phyloP scores from a whole-genome alignment of 2,329 filamentous ascomycete species.

The Xylaria sp. region DNA sequence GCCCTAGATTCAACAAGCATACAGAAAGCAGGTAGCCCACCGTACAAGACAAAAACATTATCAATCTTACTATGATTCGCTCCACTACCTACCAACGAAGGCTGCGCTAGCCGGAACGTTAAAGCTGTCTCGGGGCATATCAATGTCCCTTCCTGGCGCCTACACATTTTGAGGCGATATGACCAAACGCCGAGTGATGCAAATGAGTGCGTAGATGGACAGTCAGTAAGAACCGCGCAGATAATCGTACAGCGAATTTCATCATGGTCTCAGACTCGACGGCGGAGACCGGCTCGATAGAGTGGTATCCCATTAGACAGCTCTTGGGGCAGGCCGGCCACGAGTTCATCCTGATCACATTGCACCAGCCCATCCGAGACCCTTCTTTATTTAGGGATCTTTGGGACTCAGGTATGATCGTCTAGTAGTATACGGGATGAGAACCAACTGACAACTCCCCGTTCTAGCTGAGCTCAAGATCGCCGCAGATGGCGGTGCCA shows the following conservation, averaged over 20 bases:
- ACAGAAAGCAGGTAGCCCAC: too few species aligned
- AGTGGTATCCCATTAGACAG: slow-evolving; percentile 46
- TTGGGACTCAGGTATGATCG: slow-evolving; percentile 37
- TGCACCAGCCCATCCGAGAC: slow-evolving; percentile 63
- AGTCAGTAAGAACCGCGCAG: too few species aligned
- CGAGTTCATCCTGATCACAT: slow-evolving; percentile 58
- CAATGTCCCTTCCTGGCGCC: too few species aligned
- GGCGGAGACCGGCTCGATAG: slow-evolving; percentile 12
- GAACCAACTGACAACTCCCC: slow-evolving; percentile 30
- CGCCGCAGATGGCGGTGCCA: slow-evolving; percentile 91
- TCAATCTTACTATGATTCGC: not conserved
- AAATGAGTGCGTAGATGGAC: too few species aligned
- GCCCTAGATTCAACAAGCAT: too few species aligned
- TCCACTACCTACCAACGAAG: not conserved
- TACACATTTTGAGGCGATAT: too few species aligned
- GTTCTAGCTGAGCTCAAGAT: slow-evolving; percentile 67
- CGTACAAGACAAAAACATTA: not conserved
- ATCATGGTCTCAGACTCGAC: slow-evolving; percentile 19
- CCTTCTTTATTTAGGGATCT: slow-evolving; percentile 35
- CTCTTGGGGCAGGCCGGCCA: slow-evolving; percentile 37
- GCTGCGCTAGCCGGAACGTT: not conserved
- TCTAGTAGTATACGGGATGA: not conserved
- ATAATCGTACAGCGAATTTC: not conserved
- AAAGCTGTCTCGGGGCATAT: too few species aligned
- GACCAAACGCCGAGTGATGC: too few species aligned